phyloP scores from a whole-genome alignment of 148 eudicot species.

The Rheum nobile region DNA sequence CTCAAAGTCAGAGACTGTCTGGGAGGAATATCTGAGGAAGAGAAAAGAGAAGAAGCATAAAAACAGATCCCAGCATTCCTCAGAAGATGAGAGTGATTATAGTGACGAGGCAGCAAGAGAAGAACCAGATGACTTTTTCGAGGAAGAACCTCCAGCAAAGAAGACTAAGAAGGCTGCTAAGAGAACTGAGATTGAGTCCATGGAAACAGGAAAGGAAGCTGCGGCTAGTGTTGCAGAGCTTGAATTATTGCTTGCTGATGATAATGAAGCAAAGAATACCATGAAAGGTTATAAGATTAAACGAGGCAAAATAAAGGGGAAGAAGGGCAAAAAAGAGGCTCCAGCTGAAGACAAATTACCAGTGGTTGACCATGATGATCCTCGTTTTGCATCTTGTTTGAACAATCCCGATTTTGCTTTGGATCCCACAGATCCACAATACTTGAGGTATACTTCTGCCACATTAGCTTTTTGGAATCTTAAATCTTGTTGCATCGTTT shows the following conservation, averaged over 20 bases:
- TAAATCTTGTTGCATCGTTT: background rate
- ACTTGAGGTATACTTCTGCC: slow-evolving; percentile 48
- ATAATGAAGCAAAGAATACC: slow-evolving; percentile 34
- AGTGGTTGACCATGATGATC: slow-evolving; percentile 49
- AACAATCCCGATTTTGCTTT: slow-evolving; percentile 51
- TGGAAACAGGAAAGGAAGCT: slow-evolving; percentile 33
- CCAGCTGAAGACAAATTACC: slow-evolving; percentile 61
- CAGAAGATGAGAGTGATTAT: slow-evolving; percentile 63
- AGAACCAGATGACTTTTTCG: slow-evolving; percentile 67
- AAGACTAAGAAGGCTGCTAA: slow-evolving; percentile 25
- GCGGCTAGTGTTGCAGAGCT: slow-evolving; percentile 78
- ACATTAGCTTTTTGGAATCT: background rate
- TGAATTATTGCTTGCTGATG: slow-evolving; percentile 79
- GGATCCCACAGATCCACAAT: slow-evolving; percentile 97
- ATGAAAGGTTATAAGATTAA: slow-evolving; percentile 75
- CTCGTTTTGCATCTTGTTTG: slow-evolving; percentile 63
- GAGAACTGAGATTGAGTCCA: slow-evolving; percentile 14
- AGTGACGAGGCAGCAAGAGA: slow-evolving; percentile 38
- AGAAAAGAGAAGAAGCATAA: slow-evolving; percentile 67
- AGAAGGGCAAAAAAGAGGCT: slow-evolving; percentile 52
- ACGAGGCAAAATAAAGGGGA: slow-evolving; percentile 53
- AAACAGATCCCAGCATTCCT: slow-evolving; percentile 45
- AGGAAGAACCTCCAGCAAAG: slow-evolving; percentile 34
- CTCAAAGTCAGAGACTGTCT: slow-evolving; percentile 63
- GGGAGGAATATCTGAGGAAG: slow-evolving; percentile 72